phyloP scores from a whole-genome alignment of 768 basidiomycete species.

The Cantharellus anzutake region DNA sequence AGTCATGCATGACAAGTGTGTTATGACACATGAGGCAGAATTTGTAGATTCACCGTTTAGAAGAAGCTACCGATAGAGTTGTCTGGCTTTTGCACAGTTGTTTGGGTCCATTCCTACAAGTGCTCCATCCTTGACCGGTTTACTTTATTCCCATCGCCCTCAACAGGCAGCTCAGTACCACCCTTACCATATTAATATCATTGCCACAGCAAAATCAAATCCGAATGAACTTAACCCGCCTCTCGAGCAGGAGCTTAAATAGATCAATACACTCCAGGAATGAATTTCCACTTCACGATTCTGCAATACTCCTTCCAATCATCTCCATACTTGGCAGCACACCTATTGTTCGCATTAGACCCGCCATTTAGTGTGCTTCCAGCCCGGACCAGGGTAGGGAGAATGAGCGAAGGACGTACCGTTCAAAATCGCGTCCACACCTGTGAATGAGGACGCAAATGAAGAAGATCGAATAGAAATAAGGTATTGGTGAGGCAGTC shows the following conservation, averaged over 20 bases:
- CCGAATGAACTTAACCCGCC: neutral
- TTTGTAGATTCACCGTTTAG: constrained; percentile 22
- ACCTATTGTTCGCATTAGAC: constrained; percentile 23
- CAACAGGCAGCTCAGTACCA: neutral
- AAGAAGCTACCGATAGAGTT: neutral
- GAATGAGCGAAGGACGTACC: constrained; percentile 23
- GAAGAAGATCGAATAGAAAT: constrained; percentile 96
- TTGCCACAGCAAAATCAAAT: neutral
- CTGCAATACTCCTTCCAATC: constrained; percentile 86
- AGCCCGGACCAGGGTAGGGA: too few species aligned
- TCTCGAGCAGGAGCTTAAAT: neutral
- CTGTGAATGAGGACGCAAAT: constrained; percentile 82
- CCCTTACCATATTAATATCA: neutral
- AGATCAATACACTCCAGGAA: constrained; percentile 58
- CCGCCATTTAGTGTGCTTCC: too few species aligned
- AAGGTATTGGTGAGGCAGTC: constrained; percentile 63
- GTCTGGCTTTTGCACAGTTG: too few species aligned
- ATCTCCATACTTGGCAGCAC: constrained; percentile 79
- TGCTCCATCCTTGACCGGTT: neutral
- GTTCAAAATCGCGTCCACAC: constrained; percentile 84
- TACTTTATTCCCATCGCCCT: neutral
- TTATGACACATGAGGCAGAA: constrained; percentile 77
- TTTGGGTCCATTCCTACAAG: neutral
- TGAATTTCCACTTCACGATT: constrained; percentile 79
- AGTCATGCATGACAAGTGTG: constrained; percentile 54